Base-by-base conservation (phyloP, 2,329 filamentous ascomycete species). In the Graphium sp. region DNA sequence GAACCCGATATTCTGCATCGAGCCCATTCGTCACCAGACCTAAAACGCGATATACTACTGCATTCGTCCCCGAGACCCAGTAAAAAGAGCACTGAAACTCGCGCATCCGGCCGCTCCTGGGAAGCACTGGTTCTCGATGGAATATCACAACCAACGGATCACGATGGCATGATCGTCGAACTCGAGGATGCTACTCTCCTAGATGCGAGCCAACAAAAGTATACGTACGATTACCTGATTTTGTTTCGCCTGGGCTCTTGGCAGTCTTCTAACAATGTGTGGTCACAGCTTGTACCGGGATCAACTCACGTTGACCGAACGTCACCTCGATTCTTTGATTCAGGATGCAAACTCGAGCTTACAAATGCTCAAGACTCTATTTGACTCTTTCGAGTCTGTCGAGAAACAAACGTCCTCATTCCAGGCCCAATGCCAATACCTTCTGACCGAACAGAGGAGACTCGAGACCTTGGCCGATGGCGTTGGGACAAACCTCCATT, bases 391-490 rank as follows among this genome's bases (percentile, higher is more conserved):
- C 56, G 74, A 76, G 39, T 62, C 76, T 1, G 87, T 98, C 27
- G 84, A 94, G 42, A 61, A 69, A 7, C 87, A 95, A 53, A 98
- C 89, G 1, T 81, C 78, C n/a, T 76, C 79, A 10, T 95, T 98
- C 56, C 81, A 85, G 47, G 72, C 77, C 26, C 84, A 92, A 50
- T 98, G 89, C 52, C 83, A 94, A 46, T 79, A 82, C 32, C 62
- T 98, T 3, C 57, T 95, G 18, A 61, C 68, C 2, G 85, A 93
- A 41, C 84, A 95, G 53, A 71, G 66, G 41, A 72, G 80, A 15
- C 63, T 94, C 22, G 74, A 81, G 35, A 67, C 65, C 38, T 64
- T 98, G 23, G 83, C 84, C 3, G 72, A 91, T 39, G 76, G 84
- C 33, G 77, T 98, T 32, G 77, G 81, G 16, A 79, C 81, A 15